Evolutionary conservation across 2,329 filamentous ascomycete species (phyloP).

Genomic region (Hansfordia pulvinata): DNA sequence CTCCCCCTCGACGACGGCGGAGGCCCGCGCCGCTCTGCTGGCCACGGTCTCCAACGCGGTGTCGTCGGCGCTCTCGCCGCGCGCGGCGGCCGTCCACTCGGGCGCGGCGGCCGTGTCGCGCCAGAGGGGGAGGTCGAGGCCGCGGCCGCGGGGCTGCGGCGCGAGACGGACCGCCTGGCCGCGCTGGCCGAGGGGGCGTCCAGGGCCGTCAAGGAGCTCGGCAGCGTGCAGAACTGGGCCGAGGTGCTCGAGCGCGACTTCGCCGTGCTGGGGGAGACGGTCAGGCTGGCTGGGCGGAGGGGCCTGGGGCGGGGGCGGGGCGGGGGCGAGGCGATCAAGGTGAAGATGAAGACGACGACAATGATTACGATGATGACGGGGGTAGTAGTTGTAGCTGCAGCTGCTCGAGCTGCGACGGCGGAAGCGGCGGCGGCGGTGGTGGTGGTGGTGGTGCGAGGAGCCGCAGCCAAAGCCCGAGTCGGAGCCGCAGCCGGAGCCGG

Average conservation of each 20-base stretch:
- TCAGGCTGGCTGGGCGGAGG: constrained; percentile 35
- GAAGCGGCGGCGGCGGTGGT: constrained; percentile 10
- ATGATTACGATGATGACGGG: constrained; percentile 14
- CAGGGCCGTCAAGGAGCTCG: constrained; percentile 60
- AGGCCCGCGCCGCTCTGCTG: constrained; percentile 44
- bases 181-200: constrained; percentile 49
- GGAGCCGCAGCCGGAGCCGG: too few relatives aligned
- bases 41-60: constrained; percentile 56
- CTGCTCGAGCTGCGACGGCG: constrained; percentile 26
- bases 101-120: constrained; percentile 51
- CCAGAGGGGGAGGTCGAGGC: constrained; percentile 52
- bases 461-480: constrained; percentile 1
- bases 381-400: constrained; percentile 12
- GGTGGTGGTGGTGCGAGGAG: constrained; percentile 5
- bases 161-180: constrained; percentile 52
- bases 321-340: constrained; percentile 4
- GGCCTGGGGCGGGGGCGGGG: constrained; percentile 6
- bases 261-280: constrained; percentile 48
- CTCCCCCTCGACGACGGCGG: constrained; percentile 32
- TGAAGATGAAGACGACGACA: constrained; percentile 5
- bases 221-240: constrained; percentile 77
- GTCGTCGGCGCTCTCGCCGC: constrained; percentile 52
- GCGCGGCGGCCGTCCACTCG: constrained; percentile 54
- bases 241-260: constrained; percentile 65
- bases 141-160: constrained; percentile 44